Conservation (phyloP, 1,284 basidiomycete genomes). For the Mycena citricolor region DNA sequence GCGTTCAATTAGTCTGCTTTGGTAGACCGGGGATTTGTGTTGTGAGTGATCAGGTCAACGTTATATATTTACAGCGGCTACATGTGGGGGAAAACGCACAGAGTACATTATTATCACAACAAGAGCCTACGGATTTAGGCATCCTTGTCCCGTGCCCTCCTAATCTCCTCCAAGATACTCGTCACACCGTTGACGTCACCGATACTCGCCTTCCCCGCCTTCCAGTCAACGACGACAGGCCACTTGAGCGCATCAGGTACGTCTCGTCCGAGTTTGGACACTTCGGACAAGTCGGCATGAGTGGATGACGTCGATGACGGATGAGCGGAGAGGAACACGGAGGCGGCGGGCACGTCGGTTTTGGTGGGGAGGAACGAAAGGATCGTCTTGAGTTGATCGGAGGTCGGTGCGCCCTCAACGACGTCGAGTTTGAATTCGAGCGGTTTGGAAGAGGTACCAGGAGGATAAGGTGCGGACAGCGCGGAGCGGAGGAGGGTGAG, state of each 20-base stretch:
- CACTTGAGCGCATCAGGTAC: constrained; percentile 66
- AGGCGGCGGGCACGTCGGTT: constrained; percentile 30
- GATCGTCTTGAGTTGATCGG: constrained; percentile 68
- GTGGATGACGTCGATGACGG: constrained; percentile 42
- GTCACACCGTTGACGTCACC: constrained; percentile 70
- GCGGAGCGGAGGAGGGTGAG: constrained; percentile 58
- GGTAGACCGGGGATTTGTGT: too few species aligned
- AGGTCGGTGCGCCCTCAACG: constrained; percentile 61
- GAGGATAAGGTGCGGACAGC: constrained; percentile 59
- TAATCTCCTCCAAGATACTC: constrained; percentile 57
- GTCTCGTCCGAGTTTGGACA: constrained; percentile 46
- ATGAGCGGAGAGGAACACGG: constrained; percentile 55
- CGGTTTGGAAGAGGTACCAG: constrained; percentile 44
- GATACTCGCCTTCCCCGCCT: constrained; percentile 60
- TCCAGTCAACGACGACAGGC: constrained; percentile 80
- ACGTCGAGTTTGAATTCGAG: constrained; percentile 72
- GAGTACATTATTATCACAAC: too few species aligned
- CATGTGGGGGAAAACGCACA: too few species aligned
- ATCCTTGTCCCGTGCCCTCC: constrained; percentile 65
- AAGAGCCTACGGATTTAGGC: too few species aligned
- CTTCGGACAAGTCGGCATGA: constrained; percentile 39
- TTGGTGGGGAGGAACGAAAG: constrained; percentile 55
- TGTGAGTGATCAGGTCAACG: too few species aligned
- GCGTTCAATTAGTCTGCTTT: too few species aligned
- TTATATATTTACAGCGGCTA: too few species aligned